Conservation (phyloP, 2,329 filamentous ascomycete genomes). For the Xylariaceae sp. region DNA sequence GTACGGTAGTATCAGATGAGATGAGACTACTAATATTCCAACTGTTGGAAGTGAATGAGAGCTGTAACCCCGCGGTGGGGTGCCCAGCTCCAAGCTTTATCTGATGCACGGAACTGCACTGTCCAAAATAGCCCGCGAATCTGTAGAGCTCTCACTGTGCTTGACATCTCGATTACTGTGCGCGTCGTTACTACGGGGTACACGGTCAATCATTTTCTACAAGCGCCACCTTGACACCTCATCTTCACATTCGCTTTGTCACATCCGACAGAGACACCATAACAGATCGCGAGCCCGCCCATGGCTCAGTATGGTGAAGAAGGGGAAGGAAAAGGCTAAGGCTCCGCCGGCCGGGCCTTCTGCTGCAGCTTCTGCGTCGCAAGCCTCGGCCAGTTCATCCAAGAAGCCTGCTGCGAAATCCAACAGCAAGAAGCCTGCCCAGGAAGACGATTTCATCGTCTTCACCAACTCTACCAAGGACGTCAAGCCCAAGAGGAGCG, state of each 20-base stretch:
- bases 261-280: neutral
- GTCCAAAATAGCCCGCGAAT: too few relatives aligned
- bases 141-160: too few relatives aligned
- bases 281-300: conserved; percentile 6
- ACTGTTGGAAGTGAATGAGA: too few relatives aligned
- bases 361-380: conserved; percentile 19
- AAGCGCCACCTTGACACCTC: conserved; percentile 2
- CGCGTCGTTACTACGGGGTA: too few relatives aligned
- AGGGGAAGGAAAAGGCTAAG: conserved; percentile 49
- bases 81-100: too few relatives aligned
- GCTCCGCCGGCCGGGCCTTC: conserved; percentile 21
- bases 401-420: conserved; percentile 33
- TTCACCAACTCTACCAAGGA: conserved; percentile 58
- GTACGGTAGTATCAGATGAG: too few relatives aligned
- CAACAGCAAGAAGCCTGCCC: conserved; percentile 21
- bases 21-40: too few relatives aligned
- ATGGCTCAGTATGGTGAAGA: conserved; percentile 45
- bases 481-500: conserved; percentile 41
- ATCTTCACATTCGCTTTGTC: conserved; percentile 2
- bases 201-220: neutral
- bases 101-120: too few relatives aligned
- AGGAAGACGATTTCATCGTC: conserved; percentile 51
- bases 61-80: too few relatives aligned
- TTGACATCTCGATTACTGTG: too few relatives aligned
- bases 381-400: conserved; percentile 26